phyloP scores from a whole-genome alignment of 1,284 basidiomycete species.

The Austroboletus niveus region DNA sequence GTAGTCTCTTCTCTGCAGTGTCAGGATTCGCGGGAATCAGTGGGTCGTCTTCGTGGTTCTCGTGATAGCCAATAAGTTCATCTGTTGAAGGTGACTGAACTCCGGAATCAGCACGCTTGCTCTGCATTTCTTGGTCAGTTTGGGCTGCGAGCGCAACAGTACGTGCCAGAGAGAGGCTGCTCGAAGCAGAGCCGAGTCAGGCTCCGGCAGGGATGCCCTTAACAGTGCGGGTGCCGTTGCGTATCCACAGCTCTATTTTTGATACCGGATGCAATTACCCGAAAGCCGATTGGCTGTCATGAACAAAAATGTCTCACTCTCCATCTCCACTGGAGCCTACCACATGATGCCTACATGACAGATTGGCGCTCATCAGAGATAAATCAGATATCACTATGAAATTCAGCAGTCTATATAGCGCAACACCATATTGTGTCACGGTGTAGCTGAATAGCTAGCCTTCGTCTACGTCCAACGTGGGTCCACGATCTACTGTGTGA shows the following conservation, averaged over 20 bases:
- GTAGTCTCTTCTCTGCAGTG: conserved; percentile 52
- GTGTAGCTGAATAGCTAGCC: too few species aligned
- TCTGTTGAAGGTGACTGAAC: conserved; percentile 3
- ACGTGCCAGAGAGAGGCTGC: neutral
- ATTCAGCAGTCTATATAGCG: too few species aligned
- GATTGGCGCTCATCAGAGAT: too few species aligned
- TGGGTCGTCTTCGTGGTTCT: conserved; percentile 21
- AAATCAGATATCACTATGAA: too few species aligned
- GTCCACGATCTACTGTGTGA: neutral
- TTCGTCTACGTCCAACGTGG: too few species aligned
- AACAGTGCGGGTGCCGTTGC: neutral
- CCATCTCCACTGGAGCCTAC: too few species aligned
- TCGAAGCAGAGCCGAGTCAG: neutral
- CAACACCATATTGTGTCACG: too few species aligned
- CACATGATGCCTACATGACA: too few species aligned
- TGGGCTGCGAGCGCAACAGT: neutral
- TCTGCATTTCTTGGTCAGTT: conserved; percentile 10
- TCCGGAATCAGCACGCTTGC: conserved; percentile 15
- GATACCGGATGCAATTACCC: too few species aligned
- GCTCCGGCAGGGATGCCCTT: neutral
- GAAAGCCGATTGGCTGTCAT: neutral
- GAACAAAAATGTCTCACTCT: neutral
- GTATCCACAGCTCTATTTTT: neutral
- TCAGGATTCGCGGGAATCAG: conserved; percentile 22
- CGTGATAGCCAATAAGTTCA: conserved; percentile 2